Evolutionary conservation across 305 asterid genomes (phyloP).

Genomic region (Salvia sclarea): DNA sequence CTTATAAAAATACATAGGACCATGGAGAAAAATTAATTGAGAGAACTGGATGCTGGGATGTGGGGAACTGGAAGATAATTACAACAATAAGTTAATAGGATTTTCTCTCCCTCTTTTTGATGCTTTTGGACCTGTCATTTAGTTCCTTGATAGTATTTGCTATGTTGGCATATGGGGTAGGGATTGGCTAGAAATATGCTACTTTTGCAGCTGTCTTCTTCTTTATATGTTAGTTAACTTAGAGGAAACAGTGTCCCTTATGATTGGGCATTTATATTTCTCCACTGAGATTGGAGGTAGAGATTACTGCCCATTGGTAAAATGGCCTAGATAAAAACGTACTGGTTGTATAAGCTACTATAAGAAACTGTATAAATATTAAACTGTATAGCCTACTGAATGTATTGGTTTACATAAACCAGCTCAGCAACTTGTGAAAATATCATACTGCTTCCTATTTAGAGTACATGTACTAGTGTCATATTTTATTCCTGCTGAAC

Average conservation of each 20-base stretch:
- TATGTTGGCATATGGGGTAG: constrained; percentile 11
- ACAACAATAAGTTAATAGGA: background rate
- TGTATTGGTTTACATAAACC: constrained; percentile 5
- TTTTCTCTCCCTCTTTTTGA: background rate
- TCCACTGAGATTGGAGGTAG: constrained; percentile 2
- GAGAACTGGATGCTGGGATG: constrained; percentile 8
- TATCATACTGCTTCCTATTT: constrained; percentile 25
- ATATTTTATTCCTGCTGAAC: constrained; percentile 34
- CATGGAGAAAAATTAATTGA: background rate
- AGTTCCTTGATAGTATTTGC: background rate
- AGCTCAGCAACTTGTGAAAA: constrained; percentile 12
- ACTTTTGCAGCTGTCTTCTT: background rate
- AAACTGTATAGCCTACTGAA: constrained; percentile 5
- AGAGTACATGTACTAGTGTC: constrained; percentile 28
- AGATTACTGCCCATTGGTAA: background rate
- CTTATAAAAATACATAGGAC: constrained; percentile 4
- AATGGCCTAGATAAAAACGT: background rate
- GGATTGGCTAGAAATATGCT: background rate
- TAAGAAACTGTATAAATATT: background rate
- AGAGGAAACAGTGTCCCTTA: constrained; percentile 16
- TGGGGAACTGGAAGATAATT: constrained; percentile 2
- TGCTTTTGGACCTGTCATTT: constrained; percentile 1
- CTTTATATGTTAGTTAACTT: background rate
- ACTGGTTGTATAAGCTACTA: constrained; percentile 7
- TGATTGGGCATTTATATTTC: background rate